phyloP scores from a whole-genome alignment of 1,284 basidiomycete genomes.

The Agaricales sp. region DNA sequence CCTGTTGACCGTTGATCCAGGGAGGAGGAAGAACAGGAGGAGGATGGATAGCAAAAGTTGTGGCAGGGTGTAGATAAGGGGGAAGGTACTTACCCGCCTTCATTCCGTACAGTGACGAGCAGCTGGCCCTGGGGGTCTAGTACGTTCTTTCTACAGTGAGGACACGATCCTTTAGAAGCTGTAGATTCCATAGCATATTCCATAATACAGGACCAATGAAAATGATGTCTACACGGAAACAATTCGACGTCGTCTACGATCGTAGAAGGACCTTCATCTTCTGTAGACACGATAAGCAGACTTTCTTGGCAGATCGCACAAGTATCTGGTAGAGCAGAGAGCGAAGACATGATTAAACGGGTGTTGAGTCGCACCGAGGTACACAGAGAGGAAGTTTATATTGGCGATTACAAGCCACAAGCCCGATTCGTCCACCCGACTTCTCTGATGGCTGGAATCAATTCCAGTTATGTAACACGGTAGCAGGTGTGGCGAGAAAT shows the following conservation, averaged over 20 bases:
- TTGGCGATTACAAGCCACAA: no score
- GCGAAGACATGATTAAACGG: not conserved
- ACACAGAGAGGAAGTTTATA: no score
- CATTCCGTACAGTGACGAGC: not conserved
- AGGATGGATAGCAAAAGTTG: conserved; percentile 50
- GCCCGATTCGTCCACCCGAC: no score
- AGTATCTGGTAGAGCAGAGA: not conserved
- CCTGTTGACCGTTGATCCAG: no score
- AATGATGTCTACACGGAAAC: not conserved
- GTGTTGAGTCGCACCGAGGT: no score
- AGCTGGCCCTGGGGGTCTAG: not conserved
- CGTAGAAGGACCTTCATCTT: not conserved
- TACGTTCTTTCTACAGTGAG: not conserved
- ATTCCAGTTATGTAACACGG: no score
- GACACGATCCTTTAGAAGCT: not conserved
- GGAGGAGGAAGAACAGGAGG: no score
- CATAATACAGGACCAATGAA: not conserved
- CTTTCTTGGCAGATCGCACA: not conserved
- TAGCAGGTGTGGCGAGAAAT: no score
- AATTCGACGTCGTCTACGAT: not conserved
- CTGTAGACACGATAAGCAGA: not conserved
- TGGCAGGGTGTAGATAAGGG: conserved; percentile 83
- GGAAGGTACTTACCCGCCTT: no score
- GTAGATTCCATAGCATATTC: not conserved
- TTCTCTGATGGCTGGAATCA: no score